A percentile compares a stretch with the other conserved stretches of the same genome.
phyloP scores from a whole-genome alignment of 73 alveolate genomes.

The Tetrahymena elliotti region DNA sequence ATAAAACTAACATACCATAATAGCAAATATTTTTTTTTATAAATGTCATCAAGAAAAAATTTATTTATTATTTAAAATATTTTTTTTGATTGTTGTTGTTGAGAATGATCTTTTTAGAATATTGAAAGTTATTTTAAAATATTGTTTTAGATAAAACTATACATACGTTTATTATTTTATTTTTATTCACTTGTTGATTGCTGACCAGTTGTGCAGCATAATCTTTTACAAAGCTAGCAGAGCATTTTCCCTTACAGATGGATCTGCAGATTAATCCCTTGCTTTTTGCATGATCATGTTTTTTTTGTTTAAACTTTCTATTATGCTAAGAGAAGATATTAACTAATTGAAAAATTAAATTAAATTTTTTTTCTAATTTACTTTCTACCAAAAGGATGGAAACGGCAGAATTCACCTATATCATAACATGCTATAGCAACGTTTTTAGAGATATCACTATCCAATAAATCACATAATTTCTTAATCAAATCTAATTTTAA shows the following conservation, averaged over 20 bases:
- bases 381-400: conserved; percentile 55
- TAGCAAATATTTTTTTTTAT: too few relatives aligned
- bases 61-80: too few relatives aligned
- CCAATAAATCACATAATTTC: conserved; percentile 63
- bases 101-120: too few relatives aligned
- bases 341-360: neutral
- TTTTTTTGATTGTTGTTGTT: too few relatives aligned
- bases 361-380: neutral
- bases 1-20: too few relatives aligned
- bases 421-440: conserved; percentile 86
- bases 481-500: conserved; percentile 64
- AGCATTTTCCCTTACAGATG: conserved; percentile 34
- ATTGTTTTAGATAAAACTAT: too few relatives aligned
- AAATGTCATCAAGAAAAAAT: too few relatives aligned
- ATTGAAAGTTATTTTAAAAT: too few relatives aligned
- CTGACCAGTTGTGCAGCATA: conserved; percentile 43
- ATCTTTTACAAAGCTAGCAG: conserved; percentile 23
- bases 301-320: conserved; percentile 22
- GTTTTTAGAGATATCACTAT: conserved; percentile 57
- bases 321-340: neutral
- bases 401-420: conserved; percentile 90
- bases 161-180: neutral
- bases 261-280: conserved; percentile 4
- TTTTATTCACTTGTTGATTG: neutral
- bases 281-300: conserved; percentile 21